A percentile compares a stretch with the other conserved stretches of the same genome.
Conservation (phyloP, 164 flowering plant genomes). For the Echeveria elegans region DNA sequence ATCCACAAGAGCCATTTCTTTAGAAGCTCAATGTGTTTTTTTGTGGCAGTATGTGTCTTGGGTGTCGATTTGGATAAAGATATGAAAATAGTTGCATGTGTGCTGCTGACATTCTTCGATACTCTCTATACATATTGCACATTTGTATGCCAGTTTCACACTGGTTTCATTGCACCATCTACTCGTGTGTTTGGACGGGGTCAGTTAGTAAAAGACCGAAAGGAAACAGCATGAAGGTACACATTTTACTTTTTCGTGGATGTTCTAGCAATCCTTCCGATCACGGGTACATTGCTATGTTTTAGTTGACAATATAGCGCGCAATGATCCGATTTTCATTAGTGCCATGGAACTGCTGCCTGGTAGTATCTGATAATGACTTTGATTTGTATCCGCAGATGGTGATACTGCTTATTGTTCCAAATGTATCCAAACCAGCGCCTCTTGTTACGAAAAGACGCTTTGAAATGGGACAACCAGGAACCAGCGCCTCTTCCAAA, state of each 20-base stretch:
- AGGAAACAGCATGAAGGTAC: constrained; percentile 57
- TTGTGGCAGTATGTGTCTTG: constrained; percentile 52
- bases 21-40: constrained; percentile 73
- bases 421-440: constrained; percentile 29
- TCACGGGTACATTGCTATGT: constrained; percentile 56
- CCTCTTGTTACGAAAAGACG: constrained; percentile 48
- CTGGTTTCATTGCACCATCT: constrained; percentile 76
- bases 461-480: constrained; percentile 58
- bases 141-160: constrained; percentile 73
- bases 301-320: not conserved
- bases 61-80: constrained; percentile 49
- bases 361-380: not conserved
- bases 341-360: constrained; percentile 3
- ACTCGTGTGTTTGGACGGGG: constrained; percentile 91
- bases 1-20: constrained; percentile 68
- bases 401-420: constrained; percentile 40
- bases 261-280: constrained; percentile 73
- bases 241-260: constrained; percentile 58
- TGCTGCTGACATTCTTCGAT: constrained; percentile 61
- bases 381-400: not conserved
- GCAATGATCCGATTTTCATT: too few species aligned
- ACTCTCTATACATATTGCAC: constrained; percentile 56
- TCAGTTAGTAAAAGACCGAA: constrained; percentile 48
- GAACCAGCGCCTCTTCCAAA: too few species aligned
- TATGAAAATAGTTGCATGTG: constrained; percentile 44